These are phyloP conservation scores for Peronospora destructor DNA, from an alignment of 352 stramenopile species.

Conservation along the genomic window DNA sequence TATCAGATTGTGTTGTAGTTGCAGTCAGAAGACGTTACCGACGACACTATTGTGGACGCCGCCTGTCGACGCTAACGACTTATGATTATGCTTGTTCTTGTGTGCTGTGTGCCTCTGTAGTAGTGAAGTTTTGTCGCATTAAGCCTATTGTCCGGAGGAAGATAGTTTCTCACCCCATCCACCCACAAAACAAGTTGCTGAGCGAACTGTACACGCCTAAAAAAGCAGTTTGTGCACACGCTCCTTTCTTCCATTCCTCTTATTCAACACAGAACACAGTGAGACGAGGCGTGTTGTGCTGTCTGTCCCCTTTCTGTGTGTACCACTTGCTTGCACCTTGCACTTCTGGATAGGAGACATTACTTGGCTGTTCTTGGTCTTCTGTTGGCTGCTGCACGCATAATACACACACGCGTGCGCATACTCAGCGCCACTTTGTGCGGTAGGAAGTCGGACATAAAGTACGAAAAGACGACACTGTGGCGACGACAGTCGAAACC, in stretches of 20 bases:
- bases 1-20: slow-evolving; percentile 12
- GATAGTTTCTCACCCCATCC: slow-evolving; percentile 17
- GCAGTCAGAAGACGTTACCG: background rate
- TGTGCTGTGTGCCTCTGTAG: slow-evolving; percentile 11
- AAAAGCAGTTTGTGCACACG: slow-evolving; percentile 28
- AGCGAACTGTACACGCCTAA: slow-evolving; percentile 20
- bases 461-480: slow-evolving; percentile 37
- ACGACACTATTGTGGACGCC: background rate
- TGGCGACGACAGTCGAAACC: slow-evolving; percentile 39
- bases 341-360: slow-evolving; percentile 17
- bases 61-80: slow-evolving; percentile 12
- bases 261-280: slow-evolving; percentile 11
- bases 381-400: slow-evolving; percentile 6
- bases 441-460: slow-evolving; percentile 28
- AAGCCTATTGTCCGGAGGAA: slow-evolving; percentile 20
- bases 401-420: background rate
- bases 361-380: slow-evolving; percentile 13
- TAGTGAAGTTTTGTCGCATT: slow-evolving; percentile 24
- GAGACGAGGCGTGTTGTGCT: slow-evolving; percentile 10
- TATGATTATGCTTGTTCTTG: slow-evolving; percentile 1
- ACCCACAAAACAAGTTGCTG: slow-evolving; percentile 32
- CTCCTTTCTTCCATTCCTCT: slow-evolving; percentile 26
- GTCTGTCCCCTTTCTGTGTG: slow-evolving; percentile 18
- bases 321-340: slow-evolving; percentile 27
- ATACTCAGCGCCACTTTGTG: slow-evolving; percentile 12